Percentiles rank a stretch among this genome's conserved stretches.
Conservation (phyloP, 306 rosid species). For the Ormosia semicastrata region DNA sequence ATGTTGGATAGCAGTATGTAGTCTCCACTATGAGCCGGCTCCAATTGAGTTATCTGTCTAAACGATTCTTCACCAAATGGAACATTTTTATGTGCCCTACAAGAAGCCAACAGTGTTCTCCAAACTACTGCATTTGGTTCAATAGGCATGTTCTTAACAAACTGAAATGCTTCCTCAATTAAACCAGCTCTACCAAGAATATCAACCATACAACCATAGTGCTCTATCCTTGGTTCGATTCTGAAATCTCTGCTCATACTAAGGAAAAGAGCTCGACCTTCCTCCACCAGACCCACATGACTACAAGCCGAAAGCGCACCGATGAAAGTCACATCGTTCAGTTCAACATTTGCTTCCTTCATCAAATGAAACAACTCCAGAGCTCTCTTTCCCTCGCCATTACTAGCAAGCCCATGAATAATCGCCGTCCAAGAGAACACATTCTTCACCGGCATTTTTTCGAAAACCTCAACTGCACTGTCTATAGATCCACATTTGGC, state of each 20-base stretch:
- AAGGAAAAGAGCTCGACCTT: constrained; percentile 49
- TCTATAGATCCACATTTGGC: constrained; percentile 59
- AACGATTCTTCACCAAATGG: constrained; percentile 53
- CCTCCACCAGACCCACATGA: constrained; percentile 56
- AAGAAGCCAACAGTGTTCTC: constrained; percentile 71
- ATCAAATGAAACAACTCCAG: constrained; percentile 48
- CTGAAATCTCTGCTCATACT: constrained; percentile 49
- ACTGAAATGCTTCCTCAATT: constrained; percentile 54
- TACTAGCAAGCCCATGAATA: constrained; percentile 65
- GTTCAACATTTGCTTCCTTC: constrained; percentile 44
- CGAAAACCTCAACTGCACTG: constrained; percentile 51
- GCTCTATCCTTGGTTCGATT: constrained; percentile 59
- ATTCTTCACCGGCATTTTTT: constrained; percentile 40
- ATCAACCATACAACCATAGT: constrained; percentile 75
- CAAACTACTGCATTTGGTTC: constrained; percentile 58
- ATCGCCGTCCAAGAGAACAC: constrained; percentile 62
- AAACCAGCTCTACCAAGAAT: constrained; percentile 62
- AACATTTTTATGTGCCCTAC: constrained; percentile 51
- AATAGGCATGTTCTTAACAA: constrained; percentile 49
- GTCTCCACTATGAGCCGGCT: constrained; percentile 62
- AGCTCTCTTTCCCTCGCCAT: constrained; percentile 56
- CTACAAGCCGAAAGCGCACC: constrained; percentile 57
- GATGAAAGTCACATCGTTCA: constrained; percentile 60
- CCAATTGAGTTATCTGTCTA: constrained; percentile 39
- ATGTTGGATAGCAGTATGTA: constrained; percentile 59